These are phyloP conservation scores for Lasiodiplodia sp. DNA, from an alignment of 2,329 filamentous ascomycete species.

Conservation along the genomic window DNA sequence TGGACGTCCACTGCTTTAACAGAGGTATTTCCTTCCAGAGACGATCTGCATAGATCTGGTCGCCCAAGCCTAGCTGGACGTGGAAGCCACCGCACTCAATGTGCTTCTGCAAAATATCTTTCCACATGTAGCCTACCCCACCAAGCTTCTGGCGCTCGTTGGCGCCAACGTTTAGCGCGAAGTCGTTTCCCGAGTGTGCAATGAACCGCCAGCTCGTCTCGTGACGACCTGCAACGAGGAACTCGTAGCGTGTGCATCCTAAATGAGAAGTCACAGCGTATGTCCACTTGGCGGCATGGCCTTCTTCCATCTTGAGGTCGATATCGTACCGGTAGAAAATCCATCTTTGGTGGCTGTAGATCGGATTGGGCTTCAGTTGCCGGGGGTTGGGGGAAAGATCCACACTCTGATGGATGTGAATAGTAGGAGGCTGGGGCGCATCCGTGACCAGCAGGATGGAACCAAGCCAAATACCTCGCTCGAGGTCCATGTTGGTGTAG, in stretches of 20 bases:
- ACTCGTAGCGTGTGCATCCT: constrained; percentile 97
- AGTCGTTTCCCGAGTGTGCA: constrained; percentile 95
- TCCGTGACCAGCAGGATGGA: constrained; percentile 95
- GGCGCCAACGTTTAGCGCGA: constrained; percentile 84
- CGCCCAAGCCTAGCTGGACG: constrained; percentile 87
- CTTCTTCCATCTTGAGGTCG: constrained; percentile 86
- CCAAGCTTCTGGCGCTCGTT: constrained; percentile 86
- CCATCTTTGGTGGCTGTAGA: constrained; percentile 91
- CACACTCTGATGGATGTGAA: constrained; percentile 88
- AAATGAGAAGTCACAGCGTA: constrained; percentile 97
- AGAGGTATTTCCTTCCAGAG: constrained; percentile 96
- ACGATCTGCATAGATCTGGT: constrained; percentile 94
- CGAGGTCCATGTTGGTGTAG: constrained; percentile 97
- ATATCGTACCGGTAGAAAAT: constrained; percentile 95
- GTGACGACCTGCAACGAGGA: constrained; percentile 86
- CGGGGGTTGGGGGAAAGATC: constrained; percentile 93
- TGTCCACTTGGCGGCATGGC: constrained; percentile 83
- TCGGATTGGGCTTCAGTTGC: constrained; percentile 81
- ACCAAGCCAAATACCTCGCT: constrained; percentile 88
- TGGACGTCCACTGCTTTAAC: constrained; percentile 92
- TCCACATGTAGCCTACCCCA: constrained; percentile 97
- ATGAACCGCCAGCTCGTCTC: constrained; percentile 97
- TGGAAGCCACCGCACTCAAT: constrained; percentile 96
- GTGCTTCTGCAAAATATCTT: constrained; percentile 97
- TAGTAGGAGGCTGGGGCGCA: constrained; percentile 88